Percentiles rank a stretch among this genome's conserved stretches.
phyloP scores from a whole-genome alignment of 2,329 filamentous ascomycete genomes.

The Calonectria pteridis region DNA sequence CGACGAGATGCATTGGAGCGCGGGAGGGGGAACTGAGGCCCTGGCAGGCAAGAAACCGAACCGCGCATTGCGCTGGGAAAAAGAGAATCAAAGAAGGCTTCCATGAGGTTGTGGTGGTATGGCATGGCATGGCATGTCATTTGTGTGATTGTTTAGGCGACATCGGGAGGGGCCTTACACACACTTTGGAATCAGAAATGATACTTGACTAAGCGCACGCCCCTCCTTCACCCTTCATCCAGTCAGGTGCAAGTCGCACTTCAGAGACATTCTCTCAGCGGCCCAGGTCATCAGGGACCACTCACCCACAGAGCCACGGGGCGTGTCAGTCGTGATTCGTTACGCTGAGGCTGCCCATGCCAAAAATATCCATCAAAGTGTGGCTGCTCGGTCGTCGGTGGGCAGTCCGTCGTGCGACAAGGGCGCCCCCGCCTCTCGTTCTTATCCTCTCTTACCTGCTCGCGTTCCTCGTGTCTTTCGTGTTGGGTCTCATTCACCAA shows the following conservation, averaged over 20 bases:
- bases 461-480: neutral
- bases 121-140: slow-evolving; percentile 24
- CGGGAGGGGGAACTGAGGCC: slow-evolving; percentile 1
- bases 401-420: slow-evolving; percentile 31
- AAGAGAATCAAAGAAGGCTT: neutral
- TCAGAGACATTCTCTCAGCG: slow-evolving; percentile 1
- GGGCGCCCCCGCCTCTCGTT: slow-evolving; percentile 18
- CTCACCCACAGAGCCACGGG: slow-evolving; percentile 17
- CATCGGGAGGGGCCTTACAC: slow-evolving; percentile 7
- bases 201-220: neutral
- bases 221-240: slow-evolving; percentile 1
- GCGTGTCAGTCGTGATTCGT: slow-evolving; percentile 17
- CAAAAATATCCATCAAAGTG: slow-evolving; percentile 42
- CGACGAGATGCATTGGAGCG: slow-evolving; percentile 13
- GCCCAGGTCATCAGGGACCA: slow-evolving; percentile 25
- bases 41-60: neutral
- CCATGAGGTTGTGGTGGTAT: slow-evolving; percentile 10
- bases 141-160: slow-evolving; percentile 22
- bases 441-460: slow-evolving; percentile 12
- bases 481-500: slow-evolving; percentile 17
- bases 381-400: slow-evolving; percentile 27
- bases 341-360: slow-evolving; percentile 37
- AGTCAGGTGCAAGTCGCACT: slow-evolving; percentile 21
- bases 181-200: slow-evolving; percentile 17
- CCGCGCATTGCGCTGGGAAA: slow-evolving; percentile 21